Evolutionary conservation across 495 filamentous ascomycete species (phyloP), one percentile per base, ranked within the genome.

Genomic region (Xylaria nigripes): DNA sequence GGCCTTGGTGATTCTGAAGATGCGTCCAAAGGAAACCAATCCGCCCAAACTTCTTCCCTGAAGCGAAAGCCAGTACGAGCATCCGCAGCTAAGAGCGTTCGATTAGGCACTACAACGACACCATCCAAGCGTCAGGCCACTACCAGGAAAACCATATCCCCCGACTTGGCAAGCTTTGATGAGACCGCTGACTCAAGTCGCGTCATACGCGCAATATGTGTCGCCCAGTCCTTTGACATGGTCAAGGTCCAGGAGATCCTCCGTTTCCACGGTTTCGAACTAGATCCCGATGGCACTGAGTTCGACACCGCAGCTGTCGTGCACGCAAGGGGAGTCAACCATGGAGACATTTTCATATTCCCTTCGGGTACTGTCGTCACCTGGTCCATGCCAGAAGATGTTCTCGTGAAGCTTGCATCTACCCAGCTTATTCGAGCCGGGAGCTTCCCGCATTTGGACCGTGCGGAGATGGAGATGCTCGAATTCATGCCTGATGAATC

Each of bases 311-410:
- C 80, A 38, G 82, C 87, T 63, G 79, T 82, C 18, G 76, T 80
- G 10, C 78, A 81, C 58, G 76, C 76, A 12, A 59, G 77, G 18
- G 76, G 76, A 0, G 68, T 77, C 27, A 81, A 78, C 54, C 65
- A 72, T 48, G 90, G 90, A 12, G 93, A 97, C 66, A 78, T 96
- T 13, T 96, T 97, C 59, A 83, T 98, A n/a, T 98, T 98, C 61
- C 90, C 93, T 5, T 95, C 92, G 0, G 93, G 93, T 2, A 94
- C 90, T n/a, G 81, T 96, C 4, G 93, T 97, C 8, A 81, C 87
- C 25, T 98, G 93, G 93, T 83, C 83, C 6, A 75, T 96, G 2
- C 83, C 87, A 0, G 76, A 87, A 49, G 80, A 82, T 27, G 79
- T 87, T 18, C 83, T 86, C 12, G 80, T 78, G 15, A 80, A 80